phyloP scores from a whole-genome alignment of 164 flowering plant genomes.

The Aristolochia contorta region DNA sequence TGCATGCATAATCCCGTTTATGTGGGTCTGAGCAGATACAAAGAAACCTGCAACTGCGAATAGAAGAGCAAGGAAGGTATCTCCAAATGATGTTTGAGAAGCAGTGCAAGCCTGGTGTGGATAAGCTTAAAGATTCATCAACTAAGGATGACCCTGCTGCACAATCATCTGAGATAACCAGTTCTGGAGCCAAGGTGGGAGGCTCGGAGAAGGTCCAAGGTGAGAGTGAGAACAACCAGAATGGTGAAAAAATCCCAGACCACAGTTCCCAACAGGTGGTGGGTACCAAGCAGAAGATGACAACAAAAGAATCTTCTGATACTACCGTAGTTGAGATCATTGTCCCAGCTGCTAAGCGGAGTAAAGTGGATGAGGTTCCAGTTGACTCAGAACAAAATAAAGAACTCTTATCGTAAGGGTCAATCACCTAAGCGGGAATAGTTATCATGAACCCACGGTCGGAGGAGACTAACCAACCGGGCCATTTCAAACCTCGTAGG shows the following conservation, averaged over 20 bases:
- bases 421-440: no score
- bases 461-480: no score
- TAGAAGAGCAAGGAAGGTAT: slow-evolving; percentile 83
- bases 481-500: no score
- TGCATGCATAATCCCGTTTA: background rate
- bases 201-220: slow-evolving; percentile 17
- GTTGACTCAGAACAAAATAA: no score
- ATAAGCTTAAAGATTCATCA: slow-evolving; percentile 36
- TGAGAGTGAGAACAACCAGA: slow-evolving; percentile 8
- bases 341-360: slow-evolving; percentile 47
- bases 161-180: slow-evolving; percentile 22
- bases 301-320: slow-evolving; percentile 13
- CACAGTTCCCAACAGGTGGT: slow-evolving; percentile 15
- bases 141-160: slow-evolving; percentile 20
- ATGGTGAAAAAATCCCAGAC: slow-evolving; percentile 4
- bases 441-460: no score
- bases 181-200: slow-evolving; percentile 24
- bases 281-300: slow-evolving; percentile 23
- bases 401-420: no score
- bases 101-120: slow-evolving; percentile 50
- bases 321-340: slow-evolving; percentile 9
- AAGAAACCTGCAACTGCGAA: slow-evolving; percentile 79
- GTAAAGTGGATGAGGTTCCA: slow-evolving; percentile 20
- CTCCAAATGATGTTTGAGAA: slow-evolving; percentile 95
- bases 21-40: slow-evolving; percentile 52